Percentiles rank a stretch among this genome's conserved stretches.
Evolutionary conservation across 768 basidiomycete genomes (phyloP).

Genomic region (Rhodotorula graminis): DNA sequence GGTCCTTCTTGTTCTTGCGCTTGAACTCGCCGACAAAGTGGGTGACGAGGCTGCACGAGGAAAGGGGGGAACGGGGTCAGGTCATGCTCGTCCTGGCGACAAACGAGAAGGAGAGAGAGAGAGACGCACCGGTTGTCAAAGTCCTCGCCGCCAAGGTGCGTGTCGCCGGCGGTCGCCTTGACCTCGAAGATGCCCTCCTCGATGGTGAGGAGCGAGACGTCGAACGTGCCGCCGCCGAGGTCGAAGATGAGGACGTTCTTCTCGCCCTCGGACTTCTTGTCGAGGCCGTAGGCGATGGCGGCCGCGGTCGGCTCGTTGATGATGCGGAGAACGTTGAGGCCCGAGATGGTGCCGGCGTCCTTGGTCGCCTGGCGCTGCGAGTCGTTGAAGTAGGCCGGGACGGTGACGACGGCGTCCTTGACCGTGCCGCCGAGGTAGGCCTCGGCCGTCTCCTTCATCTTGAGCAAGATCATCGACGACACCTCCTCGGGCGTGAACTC

Average conservation of each 20-base stretch:
- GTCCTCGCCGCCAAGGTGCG: constrained; percentile 96
- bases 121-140: constrained; percentile 72
- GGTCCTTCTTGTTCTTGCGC: constrained; percentile 94
- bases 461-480: constrained; percentile 61
- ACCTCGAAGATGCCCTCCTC: constrained; percentile 98
- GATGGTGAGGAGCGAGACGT: constrained; percentile 92
- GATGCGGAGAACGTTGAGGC: constrained; percentile 92
- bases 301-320: constrained; percentile 99
- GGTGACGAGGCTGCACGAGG: constrained; percentile 64
- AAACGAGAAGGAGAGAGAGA: not conserved
- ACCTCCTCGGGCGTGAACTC: constrained; percentile 61
- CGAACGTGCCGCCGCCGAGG: constrained; percentile 96
- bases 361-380: constrained; percentile 98
- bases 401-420: constrained; percentile 58
- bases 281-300: constrained; percentile 96
- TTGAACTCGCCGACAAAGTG: constrained; percentile 97
- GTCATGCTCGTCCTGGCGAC: too few relatives aligned
- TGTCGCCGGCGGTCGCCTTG: constrained; percentile 96
- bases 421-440: constrained; percentile 62
- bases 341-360: constrained; percentile 91
- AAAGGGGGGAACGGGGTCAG: not conserved
- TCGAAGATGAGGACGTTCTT: constrained; percentile 97
- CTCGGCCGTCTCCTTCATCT: constrained; percentile 70
- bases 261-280: constrained; percentile 84
- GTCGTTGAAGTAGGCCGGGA: constrained; percentile 98